Percentiles rank a stretch among this genome's conserved stretches.
Conservation (phyloP, 2,329 filamentous ascomycete species). For the Arthrobotrys megalospora region DNA sequence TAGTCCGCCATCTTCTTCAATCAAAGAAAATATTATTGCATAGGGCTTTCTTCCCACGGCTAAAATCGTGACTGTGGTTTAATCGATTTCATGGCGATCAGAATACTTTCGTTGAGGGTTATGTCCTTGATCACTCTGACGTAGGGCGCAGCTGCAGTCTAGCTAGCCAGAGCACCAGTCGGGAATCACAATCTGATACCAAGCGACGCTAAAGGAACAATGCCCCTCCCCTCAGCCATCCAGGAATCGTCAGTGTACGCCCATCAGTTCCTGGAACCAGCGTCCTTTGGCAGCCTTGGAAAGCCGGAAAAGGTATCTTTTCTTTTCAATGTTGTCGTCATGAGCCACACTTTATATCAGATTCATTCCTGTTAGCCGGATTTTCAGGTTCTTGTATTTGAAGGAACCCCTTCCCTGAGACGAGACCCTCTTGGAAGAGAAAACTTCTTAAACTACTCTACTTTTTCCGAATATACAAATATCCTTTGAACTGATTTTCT, state of each 20-base stretch:
- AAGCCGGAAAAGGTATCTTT: slow-evolving; percentile 5
- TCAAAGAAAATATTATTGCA: background rate
- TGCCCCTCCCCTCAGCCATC: slow-evolving; percentile 37
- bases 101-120: too few relatives aligned
- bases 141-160: too few relatives aligned
- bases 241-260: slow-evolving; percentile 36
- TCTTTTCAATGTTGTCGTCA: slow-evolving; percentile 38
- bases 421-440: background rate
- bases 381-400: background rate
- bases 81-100: too few relatives aligned
- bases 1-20: too few relatives aligned
- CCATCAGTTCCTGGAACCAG: slow-evolving; percentile 47
- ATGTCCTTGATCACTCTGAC: slow-evolving; percentile 31
- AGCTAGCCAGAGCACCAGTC: too few relatives aligned
- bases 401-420: slow-evolving; percentile 17
- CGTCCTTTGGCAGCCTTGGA: slow-evolving; percentile 7
- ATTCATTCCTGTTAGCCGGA: slow-evolving; percentile 9
- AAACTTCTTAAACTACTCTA: background rate
- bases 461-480: slow-evolving; percentile 1
- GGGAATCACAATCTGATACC: slow-evolving; percentile 38
- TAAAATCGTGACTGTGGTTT: background rate
- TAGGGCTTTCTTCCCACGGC: background rate
- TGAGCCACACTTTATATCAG: slow-evolving; percentile 34
- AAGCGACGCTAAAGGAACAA: slow-evolving; percentile 11
- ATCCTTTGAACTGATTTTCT: background rate